These are phyloP conservation scores for Rhytidhysteron rufulum DNA, from an alignment of 2,329 filamentous ascomycete species.

Conservation along the genomic window DNA sequence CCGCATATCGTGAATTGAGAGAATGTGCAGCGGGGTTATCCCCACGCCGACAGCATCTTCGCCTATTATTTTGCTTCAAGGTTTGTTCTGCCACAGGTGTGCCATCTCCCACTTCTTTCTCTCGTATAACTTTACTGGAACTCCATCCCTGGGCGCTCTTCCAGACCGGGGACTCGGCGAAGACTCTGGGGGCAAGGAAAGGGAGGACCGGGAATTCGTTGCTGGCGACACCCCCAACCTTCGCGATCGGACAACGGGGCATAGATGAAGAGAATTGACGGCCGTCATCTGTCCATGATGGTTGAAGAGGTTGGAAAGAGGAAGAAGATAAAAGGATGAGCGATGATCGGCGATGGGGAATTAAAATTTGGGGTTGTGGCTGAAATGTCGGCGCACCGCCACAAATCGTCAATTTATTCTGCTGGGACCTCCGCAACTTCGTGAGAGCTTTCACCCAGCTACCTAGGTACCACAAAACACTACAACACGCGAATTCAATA, in stretches of 20 bases:
- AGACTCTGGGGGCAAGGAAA: constrained; percentile 37
- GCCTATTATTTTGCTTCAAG: no score
- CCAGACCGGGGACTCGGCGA: constrained; percentile 18
- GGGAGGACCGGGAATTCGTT: constrained; percentile 30
- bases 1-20: not conserved
- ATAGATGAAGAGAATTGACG: constrained; percentile 18
- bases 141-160: constrained; percentile 11
- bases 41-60: no score
- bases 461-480: no score
- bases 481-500: no score
- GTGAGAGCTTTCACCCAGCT: no score
- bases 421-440: no score
- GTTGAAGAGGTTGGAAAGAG: constrained; percentile 4
- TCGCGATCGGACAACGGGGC: constrained; percentile 27
- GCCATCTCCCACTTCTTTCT: constrained; percentile 1
- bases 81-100: no score
- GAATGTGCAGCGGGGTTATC: no score
- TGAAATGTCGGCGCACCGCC: no score
- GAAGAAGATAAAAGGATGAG: not conserved
- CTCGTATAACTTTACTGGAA: constrained; percentile 14
- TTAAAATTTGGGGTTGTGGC: constrained; percentile 2
- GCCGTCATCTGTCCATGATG: constrained; percentile 30
- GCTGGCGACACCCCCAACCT: constrained; percentile 29
- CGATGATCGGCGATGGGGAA: not conserved
- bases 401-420: no score